These are phyloP conservation scores for Vitis labrusca DNA, from an alignment of 164 flowering plant genomes.

Conservation along the genomic window DNA sequence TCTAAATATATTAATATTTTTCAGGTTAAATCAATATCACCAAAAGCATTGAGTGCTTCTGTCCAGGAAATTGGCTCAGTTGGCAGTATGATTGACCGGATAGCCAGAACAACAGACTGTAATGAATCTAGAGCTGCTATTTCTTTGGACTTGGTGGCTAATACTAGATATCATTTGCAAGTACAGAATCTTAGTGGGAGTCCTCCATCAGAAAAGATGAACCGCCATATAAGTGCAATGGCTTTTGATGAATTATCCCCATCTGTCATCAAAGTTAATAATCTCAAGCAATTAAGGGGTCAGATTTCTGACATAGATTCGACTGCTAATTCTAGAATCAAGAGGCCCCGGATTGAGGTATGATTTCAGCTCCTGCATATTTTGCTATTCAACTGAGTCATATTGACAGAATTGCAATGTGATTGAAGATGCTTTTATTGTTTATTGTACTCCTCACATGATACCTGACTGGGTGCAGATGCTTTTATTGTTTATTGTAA, in stretches of 20 bases:
- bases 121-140: neutral
- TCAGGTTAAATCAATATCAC: conserved; percentile 4
- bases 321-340: neutral
- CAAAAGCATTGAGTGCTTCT: conserved; percentile 2
- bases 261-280: neutral
- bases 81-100: neutral
- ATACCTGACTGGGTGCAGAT: neutral
- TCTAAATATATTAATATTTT: neutral
- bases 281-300: neutral
- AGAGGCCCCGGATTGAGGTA: conserved; percentile 4
- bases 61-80: conserved; percentile 1
- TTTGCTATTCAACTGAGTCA: neutral
- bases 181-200: neutral
- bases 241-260: neutral
- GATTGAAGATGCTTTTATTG: neutral
- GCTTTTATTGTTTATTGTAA: neutral
- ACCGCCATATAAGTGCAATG: neutral
- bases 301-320: neutral
- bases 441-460: neutral
- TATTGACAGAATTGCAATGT: neutral
- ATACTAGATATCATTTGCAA: neutral
- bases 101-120: neutral
- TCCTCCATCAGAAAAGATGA: neutral
- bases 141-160: neutral
- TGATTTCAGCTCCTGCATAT: neutral